These are phyloP conservation scores for Chenopodium album DNA, from an alignment of 148 eudicot genomes.

Conservation along the genomic window DNA sequence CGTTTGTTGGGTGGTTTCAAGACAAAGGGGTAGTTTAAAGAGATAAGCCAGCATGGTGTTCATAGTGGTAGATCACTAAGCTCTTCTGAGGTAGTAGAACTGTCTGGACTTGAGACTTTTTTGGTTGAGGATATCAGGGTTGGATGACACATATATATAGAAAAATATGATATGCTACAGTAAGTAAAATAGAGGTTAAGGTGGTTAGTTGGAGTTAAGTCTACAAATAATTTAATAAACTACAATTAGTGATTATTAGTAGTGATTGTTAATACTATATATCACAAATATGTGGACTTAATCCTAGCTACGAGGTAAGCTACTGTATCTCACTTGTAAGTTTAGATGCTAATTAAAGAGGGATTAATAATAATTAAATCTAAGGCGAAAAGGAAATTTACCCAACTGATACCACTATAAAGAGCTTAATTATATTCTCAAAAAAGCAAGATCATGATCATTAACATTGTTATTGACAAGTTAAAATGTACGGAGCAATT, in stretches of 20 bases:
- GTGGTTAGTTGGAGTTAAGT: conserved; percentile 21
- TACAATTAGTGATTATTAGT: conserved; percentile 23
- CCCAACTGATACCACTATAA: not conserved
- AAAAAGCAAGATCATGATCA: not conserved
- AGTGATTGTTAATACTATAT: not conserved
- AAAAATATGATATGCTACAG: conserved; percentile 2
- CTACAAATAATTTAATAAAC: conserved; percentile 17
- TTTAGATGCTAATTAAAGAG: not conserved
- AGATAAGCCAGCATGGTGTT: conserved; percentile 31
- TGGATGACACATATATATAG: conserved; percentile 38
- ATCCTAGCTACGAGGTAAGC: conserved; percentile 13
- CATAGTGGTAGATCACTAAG: conserved; percentile 21
- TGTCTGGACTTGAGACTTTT: conserved; percentile 4
- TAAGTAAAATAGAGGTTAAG: conserved; percentile 25
- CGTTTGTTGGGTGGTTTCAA: conserved; percentile 30
- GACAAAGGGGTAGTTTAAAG: conserved; percentile 29
- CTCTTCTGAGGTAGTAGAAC: conserved; percentile 14
- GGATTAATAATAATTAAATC: not conserved
- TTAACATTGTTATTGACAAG: not conserved
- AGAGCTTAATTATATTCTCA: not conserved
- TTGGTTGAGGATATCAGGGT: conserved; percentile 34
- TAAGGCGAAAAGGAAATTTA: not conserved
- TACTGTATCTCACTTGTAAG: conserved; percentile 16
- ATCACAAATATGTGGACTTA: conserved; percentile 14
- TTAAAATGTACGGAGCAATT: not conserved